These are phyloP conservation scores for Dalbergia cultrata DNA, from an alignment of 306 rosid species.

Conservation along the genomic window DNA sequence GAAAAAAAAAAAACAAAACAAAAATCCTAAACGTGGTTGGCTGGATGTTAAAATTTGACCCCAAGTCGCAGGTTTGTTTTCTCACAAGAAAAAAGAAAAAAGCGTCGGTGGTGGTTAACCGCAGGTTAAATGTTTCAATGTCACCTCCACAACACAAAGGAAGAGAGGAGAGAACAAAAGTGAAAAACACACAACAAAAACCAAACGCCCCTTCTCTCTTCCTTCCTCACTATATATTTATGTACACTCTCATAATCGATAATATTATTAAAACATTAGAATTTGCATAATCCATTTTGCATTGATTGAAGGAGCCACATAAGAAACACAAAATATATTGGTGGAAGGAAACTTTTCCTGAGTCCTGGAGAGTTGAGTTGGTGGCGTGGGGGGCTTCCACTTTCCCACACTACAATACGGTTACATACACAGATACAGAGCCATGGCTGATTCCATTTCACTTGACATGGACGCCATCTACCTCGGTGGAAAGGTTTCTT, in stretches of 20 bases:
- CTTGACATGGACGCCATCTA: conserved; percentile 83
- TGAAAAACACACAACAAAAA: background rate
- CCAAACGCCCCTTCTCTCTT: background rate
- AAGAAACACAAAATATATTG: background rate
- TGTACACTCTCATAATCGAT: background rate
- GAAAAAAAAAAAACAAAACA: background rate
- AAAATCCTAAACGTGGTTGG: background rate
- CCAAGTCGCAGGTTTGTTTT: conserved; percentile 34
- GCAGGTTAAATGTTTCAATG: conserved; percentile 1
- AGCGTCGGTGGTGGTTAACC: conserved; percentile 76
- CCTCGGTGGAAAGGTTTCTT: conserved; percentile 83
- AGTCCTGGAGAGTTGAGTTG: no score
- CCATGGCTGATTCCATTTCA: conserved; percentile 78
- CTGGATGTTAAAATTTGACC: conserved; percentile 44
- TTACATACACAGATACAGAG: conserved; percentile 12
- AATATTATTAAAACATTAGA: background rate
- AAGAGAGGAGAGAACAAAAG: background rate
- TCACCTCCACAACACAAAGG: background rate
- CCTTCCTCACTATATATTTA: background rate
- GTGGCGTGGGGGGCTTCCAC: background rate
- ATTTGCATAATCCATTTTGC: background rate
- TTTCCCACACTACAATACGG: background rate
- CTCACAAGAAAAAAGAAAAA: background rate
- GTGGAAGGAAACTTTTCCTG: background rate
- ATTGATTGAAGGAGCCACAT: background rate